Base-by-base conservation (phyloP, 441 rosid species). In the Theobroma grandiflorum region DNA sequence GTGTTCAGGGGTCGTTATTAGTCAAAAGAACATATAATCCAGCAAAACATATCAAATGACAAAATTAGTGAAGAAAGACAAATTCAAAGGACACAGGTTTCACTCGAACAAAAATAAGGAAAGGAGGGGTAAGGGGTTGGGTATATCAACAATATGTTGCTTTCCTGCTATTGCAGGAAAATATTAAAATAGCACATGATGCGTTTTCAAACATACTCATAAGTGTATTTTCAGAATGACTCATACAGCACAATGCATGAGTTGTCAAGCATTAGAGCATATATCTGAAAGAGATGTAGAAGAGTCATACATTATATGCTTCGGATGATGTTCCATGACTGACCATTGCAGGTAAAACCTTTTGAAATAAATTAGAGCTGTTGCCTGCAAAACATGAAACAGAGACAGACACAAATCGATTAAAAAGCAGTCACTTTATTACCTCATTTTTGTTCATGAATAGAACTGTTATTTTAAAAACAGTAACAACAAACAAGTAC, bases 271-370 rank as follows among this genome's bases (percentile, higher is more conserved):
- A 80, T 68, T 76, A 67, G 53, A 15, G 61, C 38, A 43, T 47
- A 67, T 16, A 61, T 6, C 59, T 18, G 62, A 78, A 61, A 78
- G n/a, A 83, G 64, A 75, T 82, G 57, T 40, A 42, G 38, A 81
- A 49, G 77, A 79, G 83, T 57, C 89, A 7, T 91, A 96, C 99
- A 95, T 96, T 83, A 96, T 90, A 76, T 95, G 88, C 84, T 95
- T 96, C 63, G 99, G 98, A 81, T 93, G 96, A 85, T 93, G 98
- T 80, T 96, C 97, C 99, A 96, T 96, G 87, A 96, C 98, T 35
- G 99, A 95, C 98, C 99, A 96, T 55, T 91, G 95, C 83, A 96
- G 89, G 86, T 96, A 96, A 84, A 96, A 96, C 81, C 99, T 91
- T 87, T 96, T 96, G 84, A 96, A 96, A 90, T 93, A 96, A 68